phyloP scores from a whole-genome alignment of 306 rosid species.

The Cercis canadensis region DNA sequence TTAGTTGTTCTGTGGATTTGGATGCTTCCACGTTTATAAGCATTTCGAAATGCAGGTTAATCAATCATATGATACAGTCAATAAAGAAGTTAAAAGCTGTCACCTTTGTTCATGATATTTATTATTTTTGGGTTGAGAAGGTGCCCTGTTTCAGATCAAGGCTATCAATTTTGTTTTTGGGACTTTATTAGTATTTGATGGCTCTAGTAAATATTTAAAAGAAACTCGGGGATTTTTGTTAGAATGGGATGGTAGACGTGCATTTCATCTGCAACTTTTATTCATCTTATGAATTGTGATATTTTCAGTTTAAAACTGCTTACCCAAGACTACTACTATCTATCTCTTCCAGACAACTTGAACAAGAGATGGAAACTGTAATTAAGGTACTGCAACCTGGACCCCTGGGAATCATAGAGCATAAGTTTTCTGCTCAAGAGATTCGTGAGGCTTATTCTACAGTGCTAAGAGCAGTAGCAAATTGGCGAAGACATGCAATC shows the following conservation, averaged over 20 bases:
- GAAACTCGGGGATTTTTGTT: constrained; percentile 9
- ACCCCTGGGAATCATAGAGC: constrained; percentile 85
- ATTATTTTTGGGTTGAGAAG: constrained; percentile 5
- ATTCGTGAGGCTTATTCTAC: constrained; percentile 63
- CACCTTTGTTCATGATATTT: background rate
- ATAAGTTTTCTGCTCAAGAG: constrained; percentile 83
- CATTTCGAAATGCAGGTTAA: constrained; percentile 2
- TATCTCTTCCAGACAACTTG: constrained; percentile 61
- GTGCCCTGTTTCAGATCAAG: background rate
- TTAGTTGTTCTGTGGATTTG: background rate
- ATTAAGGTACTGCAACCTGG: constrained; percentile 90
- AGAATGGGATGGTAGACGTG: too few relatives aligned
- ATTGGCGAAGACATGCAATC: constrained; percentile 70
- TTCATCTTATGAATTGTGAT: background rate
- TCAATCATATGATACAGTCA: background rate
- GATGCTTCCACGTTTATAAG: background rate
- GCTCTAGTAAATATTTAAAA: background rate
- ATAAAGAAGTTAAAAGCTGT: background rate
- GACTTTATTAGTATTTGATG: background rate
- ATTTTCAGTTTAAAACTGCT: background rate
- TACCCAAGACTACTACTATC: constrained; percentile 23
- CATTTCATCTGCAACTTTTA: too few relatives aligned
- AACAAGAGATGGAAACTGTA: constrained; percentile 90
- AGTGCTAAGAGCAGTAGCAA: constrained; percentile 68
- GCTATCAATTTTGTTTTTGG: background rate